Base-by-base conservation (phyloP, 495 filamentous ascomycete genomes). In the Staphylotrichum longicolle region DNA sequence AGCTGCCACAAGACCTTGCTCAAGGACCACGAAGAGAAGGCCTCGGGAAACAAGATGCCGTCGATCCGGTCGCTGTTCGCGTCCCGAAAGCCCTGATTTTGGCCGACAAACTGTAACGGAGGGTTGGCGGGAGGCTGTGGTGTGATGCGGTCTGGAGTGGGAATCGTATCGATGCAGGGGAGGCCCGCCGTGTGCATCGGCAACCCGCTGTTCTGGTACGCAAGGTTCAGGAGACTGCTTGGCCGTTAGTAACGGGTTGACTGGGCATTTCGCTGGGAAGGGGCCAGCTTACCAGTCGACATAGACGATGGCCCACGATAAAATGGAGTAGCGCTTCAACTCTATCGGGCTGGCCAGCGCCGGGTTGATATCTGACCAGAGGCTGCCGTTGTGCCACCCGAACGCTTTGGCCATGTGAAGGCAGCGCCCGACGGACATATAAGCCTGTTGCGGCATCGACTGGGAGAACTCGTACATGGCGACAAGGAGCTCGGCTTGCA, bases 391-490 rank as follows among this genome's bases (percentile, higher is more conserved):
- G 44, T 70, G 66, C 71, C 71, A 73, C 6, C 69, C 65, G 41
- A 70, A 61, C 11, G 64, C 66, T 51, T 57, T 66, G 37, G 63
- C 68, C 54, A 73, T 69, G 34, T 68, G 67, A 27, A 66, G 63
- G 27, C 71, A 73, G 2, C 57, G 58, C 2, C 69, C 69, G 1
- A 69, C 58, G 37, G 71, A 61, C 57, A 69, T 50, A 49, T 72
- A 73, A 0, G 93, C 86, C 27, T 84, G 82, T n/a, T 91, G 86
- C 51, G 96, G 84, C 63, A 82, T 81, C 50, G 78, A 74, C n/a
- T 84, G 82, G 86, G 91, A 94, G 61, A 93, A 87, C 63, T 90
- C 88, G 44, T 89, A 88, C 74, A 96, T 89, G 71, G 96, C 91
- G 58, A 87, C 86, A 0, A 96, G 79, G 10, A 91, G 93, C 64